These are phyloP conservation scores for Polyporus arcularius DNA, from an alignment of 768 basidiomycete species.

Conservation along the genomic window DNA sequence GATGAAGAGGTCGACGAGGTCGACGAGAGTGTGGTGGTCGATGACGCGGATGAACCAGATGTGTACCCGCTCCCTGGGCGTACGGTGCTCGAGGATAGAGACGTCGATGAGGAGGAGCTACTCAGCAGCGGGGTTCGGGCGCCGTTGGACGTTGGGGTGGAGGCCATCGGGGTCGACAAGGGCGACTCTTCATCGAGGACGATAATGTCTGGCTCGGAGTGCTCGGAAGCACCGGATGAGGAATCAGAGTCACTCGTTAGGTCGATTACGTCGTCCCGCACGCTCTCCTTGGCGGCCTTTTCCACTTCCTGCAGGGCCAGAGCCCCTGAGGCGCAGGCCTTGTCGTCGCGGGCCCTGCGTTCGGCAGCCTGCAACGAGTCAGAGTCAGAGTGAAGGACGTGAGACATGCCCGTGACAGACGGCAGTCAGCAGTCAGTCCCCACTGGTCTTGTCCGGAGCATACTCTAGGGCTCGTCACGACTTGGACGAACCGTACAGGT, in stretches of 20 bases:
- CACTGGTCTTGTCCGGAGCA: no score
- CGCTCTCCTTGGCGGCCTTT: conserved; percentile 69
- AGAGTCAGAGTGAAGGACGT: not conserved
- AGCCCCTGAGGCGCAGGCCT: conserved; percentile 67
- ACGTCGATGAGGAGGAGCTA: not conserved
- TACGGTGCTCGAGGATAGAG: conserved; percentile 7
- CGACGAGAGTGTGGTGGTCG: not conserved
- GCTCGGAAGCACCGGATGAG: no score
- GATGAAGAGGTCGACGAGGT: conserved; percentile 5
- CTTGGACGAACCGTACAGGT: not conserved
- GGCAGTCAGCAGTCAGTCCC: no score
- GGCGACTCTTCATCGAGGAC: conserved; percentile 34
- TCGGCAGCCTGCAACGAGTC: conserved; percentile 76
- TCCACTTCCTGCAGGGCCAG: conserved; percentile 60
- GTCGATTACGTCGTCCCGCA: conserved; percentile 60
- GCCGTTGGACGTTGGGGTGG: conserved; percentile 23
- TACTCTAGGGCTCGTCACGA: no score
- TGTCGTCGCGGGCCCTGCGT: conserved; percentile 70
- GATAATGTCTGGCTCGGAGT: conserved; percentile 18
- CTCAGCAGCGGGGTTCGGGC: conserved; percentile 13
- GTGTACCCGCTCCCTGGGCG: conserved; percentile 6
- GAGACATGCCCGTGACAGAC: not conserved
- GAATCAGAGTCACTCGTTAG: conserved; percentile 48
- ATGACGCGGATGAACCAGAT: conserved; percentile 2
- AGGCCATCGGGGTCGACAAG: not conserved